A percentile compares a stretch with the other conserved stretches of the same genome.
phyloP scores from a whole-genome alignment of 768 basidiomycete genomes.

The Lyophyllum decastes region DNA sequence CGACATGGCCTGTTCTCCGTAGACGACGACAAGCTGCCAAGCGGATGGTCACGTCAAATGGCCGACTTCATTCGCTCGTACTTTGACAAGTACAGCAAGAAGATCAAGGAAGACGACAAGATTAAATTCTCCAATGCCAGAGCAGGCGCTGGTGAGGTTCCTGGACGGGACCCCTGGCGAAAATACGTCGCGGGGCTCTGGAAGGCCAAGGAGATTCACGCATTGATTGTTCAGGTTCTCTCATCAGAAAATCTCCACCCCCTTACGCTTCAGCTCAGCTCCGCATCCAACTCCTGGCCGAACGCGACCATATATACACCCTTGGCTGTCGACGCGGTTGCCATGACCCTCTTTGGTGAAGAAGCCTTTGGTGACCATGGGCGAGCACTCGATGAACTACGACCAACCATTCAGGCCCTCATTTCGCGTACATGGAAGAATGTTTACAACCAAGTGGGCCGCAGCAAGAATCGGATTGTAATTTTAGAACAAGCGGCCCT shows the following conservation, averaged over 20 bases:
- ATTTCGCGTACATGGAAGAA: conserved; percentile 8
- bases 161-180: conserved; percentile 17
- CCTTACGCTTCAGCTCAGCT: background rate
- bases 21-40: conserved; percentile 9
- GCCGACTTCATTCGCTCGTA: conserved; percentile 13
- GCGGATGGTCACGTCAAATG: conserved; percentile 10
- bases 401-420: background rate
- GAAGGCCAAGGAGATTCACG: conserved; percentile 14
- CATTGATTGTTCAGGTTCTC: conserved; percentile 6
- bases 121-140: conserved; percentile 5
- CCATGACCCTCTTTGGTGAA: conserved; percentile 7
- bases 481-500: background rate
- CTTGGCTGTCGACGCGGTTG: conserved; percentile 6
- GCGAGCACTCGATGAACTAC: background rate
- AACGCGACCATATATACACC: conserved; percentile 7
- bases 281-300: conserved; percentile 8
- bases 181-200: conserved; percentile 8
- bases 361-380: background rate
- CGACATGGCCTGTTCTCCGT: conserved; percentile 9
- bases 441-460: background rate
- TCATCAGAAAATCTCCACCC: conserved; percentile 9
- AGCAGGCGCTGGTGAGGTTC: background rate
- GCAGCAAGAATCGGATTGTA: background rate
- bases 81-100: conserved; percentile 9
- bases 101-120: conserved; percentile 4